Percentiles rank a stretch among this genome's conserved stretches.
Evolutionary conservation across 129 eudicot genomes (phyloP).

Genomic region (Lactuca sativa): DNA sequence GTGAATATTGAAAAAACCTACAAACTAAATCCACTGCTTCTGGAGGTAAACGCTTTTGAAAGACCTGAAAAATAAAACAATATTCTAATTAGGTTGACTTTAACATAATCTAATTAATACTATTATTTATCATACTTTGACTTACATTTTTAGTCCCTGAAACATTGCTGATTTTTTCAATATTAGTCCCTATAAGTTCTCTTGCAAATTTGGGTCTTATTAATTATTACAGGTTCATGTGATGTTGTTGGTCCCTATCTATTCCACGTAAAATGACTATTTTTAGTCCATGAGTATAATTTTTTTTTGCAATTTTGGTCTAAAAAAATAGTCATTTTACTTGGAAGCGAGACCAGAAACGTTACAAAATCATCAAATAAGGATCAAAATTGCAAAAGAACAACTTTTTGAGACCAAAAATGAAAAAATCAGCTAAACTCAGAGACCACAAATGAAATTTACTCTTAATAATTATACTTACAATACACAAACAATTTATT

Average conservation of each 20-base stretch:
- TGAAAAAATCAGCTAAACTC: no score
- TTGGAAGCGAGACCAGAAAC: no score
- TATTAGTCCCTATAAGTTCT: not conserved
- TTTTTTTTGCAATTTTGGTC: no score
- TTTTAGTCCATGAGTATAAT: no score
- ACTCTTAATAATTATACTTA: not conserved
- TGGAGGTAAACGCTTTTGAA: conserved; percentile 93
- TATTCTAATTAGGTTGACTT: not conserved
- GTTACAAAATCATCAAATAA: not conserved
- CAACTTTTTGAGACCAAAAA: no score
- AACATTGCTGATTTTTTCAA: not conserved
- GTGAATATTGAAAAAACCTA: conserved; percentile 95
- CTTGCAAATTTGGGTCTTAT: not conserved
- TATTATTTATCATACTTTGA: no score
- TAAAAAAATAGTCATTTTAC: no score
- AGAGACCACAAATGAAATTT: not conserved
- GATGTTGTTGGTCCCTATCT: no score
- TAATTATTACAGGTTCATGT: no score
- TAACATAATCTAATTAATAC: no score
- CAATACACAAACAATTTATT: not conserved
- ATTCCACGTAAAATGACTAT: no score
- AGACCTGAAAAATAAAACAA: conserved; percentile 58
- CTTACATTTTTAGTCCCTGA: not conserved
- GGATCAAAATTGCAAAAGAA: not conserved
- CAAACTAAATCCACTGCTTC: conserved; percentile 98